Percentiles rank a stretch among this genome's conserved stretches.
Conservation (phyloP, 208 protist species). For the Strigomonas culicis region DNA sequence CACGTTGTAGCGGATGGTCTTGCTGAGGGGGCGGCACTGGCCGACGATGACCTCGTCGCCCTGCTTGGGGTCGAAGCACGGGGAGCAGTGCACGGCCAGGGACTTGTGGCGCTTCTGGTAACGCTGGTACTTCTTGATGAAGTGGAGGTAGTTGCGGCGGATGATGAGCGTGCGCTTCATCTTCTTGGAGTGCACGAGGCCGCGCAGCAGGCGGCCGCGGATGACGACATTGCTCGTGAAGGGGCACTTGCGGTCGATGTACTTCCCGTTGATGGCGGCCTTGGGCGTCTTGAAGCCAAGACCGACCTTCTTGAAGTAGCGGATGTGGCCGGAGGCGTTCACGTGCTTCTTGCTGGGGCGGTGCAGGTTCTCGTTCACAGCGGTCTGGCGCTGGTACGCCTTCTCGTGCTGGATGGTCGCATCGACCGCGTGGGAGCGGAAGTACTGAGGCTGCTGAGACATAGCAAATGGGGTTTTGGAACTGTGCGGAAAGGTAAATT, state of each 20-base stretch:
- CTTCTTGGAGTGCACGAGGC: slow-evolving; percentile 98
- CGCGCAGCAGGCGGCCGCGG: slow-evolving; percentile 98
- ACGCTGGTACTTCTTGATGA: slow-evolving; percentile 99
- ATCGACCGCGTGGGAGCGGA: slow-evolving; percentile 50
- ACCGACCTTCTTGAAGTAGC: slow-evolving; percentile 97
- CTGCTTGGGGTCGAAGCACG: slow-evolving; percentile 97
- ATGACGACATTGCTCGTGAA: slow-evolving; percentile 99
- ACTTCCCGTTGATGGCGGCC: slow-evolving; percentile 97
- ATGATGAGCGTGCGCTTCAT: slow-evolving; percentile 99
- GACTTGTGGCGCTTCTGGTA: slow-evolving; percentile 99
- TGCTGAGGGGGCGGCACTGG: slow-evolving; percentile 99
- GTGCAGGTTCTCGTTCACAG: slow-evolving; percentile 90
- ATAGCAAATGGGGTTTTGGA: slow-evolving; percentile 19
- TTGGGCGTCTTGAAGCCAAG: slow-evolving; percentile 99
- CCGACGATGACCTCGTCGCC: slow-evolving; percentile 99
- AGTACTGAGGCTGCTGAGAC: slow-evolving; percentile 57
- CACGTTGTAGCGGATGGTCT: slow-evolving; percentile 99
- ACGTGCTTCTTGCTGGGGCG: slow-evolving; percentile 31
- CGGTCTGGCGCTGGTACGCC: slow-evolving; percentile 91
- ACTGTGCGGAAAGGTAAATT: slow-evolving; percentile 16
- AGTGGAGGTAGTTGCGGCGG: slow-evolving; percentile 99
- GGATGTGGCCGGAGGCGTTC: slow-evolving; percentile 83
- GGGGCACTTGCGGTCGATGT: slow-evolving; percentile 99
- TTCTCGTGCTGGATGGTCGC: slow-evolving; percentile 89
- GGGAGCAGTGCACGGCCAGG: slow-evolving; percentile 98